Base-by-base conservation (phyloP, 257 asterid genomes). In the Orobanche coerulescens region DNA sequence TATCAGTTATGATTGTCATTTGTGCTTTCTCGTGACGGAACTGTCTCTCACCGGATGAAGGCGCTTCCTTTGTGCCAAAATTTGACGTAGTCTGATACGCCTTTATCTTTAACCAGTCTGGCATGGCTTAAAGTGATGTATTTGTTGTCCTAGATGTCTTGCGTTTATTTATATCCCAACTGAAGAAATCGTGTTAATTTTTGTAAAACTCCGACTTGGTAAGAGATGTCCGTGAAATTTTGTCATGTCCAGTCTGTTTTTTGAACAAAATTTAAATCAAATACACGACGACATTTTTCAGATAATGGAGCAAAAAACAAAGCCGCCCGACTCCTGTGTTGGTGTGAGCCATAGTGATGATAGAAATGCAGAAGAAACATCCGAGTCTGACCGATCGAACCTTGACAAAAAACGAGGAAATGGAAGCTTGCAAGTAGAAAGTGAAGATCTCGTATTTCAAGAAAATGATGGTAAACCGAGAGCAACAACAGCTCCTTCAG, bases 401-500 rank as follows among this genome's bases (percentile, higher is more conserved):
- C 77, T 77, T 25, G 75, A 71, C 37, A n/a, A n/a, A n/a, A 84
- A 72, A 65, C 85, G 70, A 61, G 84, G 82, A 71, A 81, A 78
- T 68, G 84, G 75, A 58, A 84, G 70, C 79, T 68, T 71, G 65
- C 71, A 67, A 34, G 40, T 58, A 26, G 95, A 81, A 61, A 74
- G 73, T 44, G 87, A 80, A n/a, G 91, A 78, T 34, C 61, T 62
- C 33, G 53, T 69, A 51, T 65, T 63, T 40, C 90, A 84, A 68
- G 90, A 84, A 52, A 64, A 48, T 43, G 89, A 80, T 58, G 74
- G 76, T 68, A 87, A 76, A 70, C 72, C 87, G 30, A 86, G 86
- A n/a, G n/a, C n/a, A 66, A 25, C 67, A 43, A 43, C 79, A 62
- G 80, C 72, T 58, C 68, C 83, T 7, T 75, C 86, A 6, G 76